These are phyloP conservation scores for Ricinus communis DNA, from an alignment of 345 rosid genomes.

Conservation along the genomic window DNA sequence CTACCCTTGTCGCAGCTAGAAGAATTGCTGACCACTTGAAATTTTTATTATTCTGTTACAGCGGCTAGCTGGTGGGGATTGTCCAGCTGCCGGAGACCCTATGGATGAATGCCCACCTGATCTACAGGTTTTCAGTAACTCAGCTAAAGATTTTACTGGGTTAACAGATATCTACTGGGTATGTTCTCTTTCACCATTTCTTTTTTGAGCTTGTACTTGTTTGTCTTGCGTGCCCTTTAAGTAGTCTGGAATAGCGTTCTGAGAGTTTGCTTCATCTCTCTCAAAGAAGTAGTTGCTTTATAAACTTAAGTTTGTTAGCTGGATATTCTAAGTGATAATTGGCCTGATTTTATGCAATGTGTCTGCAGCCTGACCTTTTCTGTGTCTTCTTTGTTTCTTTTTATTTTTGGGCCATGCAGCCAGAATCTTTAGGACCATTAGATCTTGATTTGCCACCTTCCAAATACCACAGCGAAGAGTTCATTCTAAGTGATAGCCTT, in stretches of 20 bases:
- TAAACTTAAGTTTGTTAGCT: neutral
- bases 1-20: conserved; percentile 2
- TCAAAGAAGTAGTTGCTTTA: neutral
- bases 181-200: conserved; percentile 9
- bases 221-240: neutral
- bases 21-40: conserved; percentile 5
- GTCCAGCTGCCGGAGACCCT: conserved; percentile 37
- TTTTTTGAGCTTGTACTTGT: neutral
- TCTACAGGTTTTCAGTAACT: conserved; percentile 36
- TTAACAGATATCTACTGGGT: conserved; percentile 88
- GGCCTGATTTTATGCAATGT: conserved; percentile 17
- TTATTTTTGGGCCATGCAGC: conserved; percentile 45
- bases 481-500: conserved; percentile 71
- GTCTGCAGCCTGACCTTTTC: conserved; percentile 1
- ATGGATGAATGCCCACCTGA: conserved; percentile 46
- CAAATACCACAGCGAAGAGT: conserved; percentile 66
- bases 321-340: neutral
- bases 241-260: neutral
- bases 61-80: conserved; percentile 42
- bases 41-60: conserved; percentile 22
- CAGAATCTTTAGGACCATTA: conserved; percentile 83
- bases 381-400: neutral
- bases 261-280: neutral
- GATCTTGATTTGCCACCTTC: conserved; percentile 68
- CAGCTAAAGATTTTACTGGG: conserved; percentile 49